Evolutionary conservation across 257 asterid genomes (phyloP), one percentile per base, ranked within the genome.

Genomic region (Nemophila menziesii): DNA sequence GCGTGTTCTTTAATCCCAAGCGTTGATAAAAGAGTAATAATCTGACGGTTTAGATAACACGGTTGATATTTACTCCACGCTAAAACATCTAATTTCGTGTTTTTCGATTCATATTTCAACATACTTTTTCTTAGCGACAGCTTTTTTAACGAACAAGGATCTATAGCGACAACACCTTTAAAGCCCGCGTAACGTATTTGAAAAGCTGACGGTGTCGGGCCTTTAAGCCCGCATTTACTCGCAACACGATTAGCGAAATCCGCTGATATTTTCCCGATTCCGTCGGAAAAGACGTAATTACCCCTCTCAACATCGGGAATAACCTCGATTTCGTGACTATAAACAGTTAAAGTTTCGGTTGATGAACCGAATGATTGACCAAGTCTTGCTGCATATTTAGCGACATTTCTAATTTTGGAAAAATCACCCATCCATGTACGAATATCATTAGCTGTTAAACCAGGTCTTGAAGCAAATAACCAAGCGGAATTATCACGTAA

Each of bases 351-450:
- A 2, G 97, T 79, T 54, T 86, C 97, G 0, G 49, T 79, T 13
- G 96, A 82, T 17, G 96, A 86, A 60, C 94, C 70, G 22, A 86
- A 85, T 4, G 96, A 82, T 49, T 82, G 94, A 11, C 73, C 59
- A 15, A 87, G 95, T 64, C 97, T 73, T 0, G 97, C 95, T 13
- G 97, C 89, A 63, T 83, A 83, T 54, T 87, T 87, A 0, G 95
- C 92, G 46, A 87, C 93, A 11, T 87, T 87, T 60, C 59, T 72
- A 39, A 87, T 87, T 39, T 53, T 19, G 3, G 56, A 54, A 61
- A 82, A 87, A 36, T 87, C 75, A 0, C 97, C 97, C 97, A 87
- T 83, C 93, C 95, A 82, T 15, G 13, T 33, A 54, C 97, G 71
- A 33, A 82, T 83, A 23, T 44, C 65, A 57, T 71, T 66, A 34